Conservation (phyloP, 164 flowering plant genomes). For the Nelumbo lutea region DNA sequence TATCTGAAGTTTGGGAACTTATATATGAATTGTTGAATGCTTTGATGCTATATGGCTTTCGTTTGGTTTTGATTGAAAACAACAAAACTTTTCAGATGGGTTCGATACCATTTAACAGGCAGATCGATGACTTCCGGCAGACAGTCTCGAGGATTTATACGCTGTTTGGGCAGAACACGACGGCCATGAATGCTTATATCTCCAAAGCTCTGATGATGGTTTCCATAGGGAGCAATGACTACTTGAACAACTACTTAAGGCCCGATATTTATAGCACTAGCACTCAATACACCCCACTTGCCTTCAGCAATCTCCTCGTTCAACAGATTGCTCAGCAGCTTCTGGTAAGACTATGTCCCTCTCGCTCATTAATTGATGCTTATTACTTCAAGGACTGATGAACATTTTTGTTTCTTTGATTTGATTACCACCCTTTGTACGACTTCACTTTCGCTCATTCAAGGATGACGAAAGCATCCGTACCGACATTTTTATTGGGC, state of each 20-base stretch:
- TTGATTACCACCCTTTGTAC: too few relatives aligned
- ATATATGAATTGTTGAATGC: too few relatives aligned
- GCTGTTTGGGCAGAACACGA: slow-evolving; percentile 4
- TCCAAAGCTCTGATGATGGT: slow-evolving; percentile 7
- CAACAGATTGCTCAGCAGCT: slow-evolving; percentile 14
- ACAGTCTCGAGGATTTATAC: slow-evolving; percentile 5
- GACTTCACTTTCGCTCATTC: too few relatives aligned
- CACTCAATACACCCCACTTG: slow-evolving; percentile 11
- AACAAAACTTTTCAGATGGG: background rate
- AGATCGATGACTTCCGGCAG: slow-evolving; percentile 9
- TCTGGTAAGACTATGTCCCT: background rate
- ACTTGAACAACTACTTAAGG: slow-evolving; percentile 11
- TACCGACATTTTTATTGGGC: too few relatives aligned
- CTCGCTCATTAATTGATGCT: too few relatives aligned
- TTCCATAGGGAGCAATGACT: slow-evolving; percentile 17
- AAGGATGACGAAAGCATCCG: too few relatives aligned
- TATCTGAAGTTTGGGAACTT: too few relatives aligned
- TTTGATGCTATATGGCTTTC: too few relatives aligned
- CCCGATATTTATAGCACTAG: slow-evolving; percentile 10
- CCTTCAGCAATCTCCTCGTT: slow-evolving; percentile 15
- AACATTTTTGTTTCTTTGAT: too few relatives aligned
- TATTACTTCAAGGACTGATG: too few relatives aligned
- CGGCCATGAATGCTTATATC: slow-evolving; percentile 1
- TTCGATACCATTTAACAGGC: slow-evolving; percentile 10
- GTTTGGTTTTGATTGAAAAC: too few relatives aligned